phyloP scores from a whole-genome alignment of 2,329 filamentous ascomycete species.

The Cytospora piceicola region DNA sequence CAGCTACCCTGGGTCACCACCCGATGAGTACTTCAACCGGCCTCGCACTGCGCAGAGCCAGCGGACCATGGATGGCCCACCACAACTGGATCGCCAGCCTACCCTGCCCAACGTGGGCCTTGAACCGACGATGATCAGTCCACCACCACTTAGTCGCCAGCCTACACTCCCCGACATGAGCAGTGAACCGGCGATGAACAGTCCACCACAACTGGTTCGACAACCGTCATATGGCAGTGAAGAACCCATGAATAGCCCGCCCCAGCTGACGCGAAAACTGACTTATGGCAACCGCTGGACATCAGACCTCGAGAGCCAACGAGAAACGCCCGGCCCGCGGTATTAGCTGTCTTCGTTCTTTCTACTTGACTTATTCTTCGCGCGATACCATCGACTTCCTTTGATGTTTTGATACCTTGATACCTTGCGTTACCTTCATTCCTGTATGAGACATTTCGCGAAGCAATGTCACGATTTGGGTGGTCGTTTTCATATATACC shows the following conservation, averaged over 20 bases:
- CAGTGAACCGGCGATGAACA: background rate
- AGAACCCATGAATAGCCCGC: background rate
- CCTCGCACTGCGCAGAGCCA: constrained; percentile 31
- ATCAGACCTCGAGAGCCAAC: constrained; percentile 25
- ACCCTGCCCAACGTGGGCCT: background rate
- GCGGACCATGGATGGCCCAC: constrained; percentile 17
- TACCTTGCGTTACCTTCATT: constrained; percentile 20
- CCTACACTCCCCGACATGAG: background rate
- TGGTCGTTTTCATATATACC: constrained; percentile 9
- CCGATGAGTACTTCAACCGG: constrained; percentile 25
- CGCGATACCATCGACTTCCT: constrained; percentile 16
- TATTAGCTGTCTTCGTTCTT: constrained; percentile 11
- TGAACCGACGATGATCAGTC: background rate
- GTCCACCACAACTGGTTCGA: background rate
- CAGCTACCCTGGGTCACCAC: constrained; percentile 14
- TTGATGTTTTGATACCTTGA: constrained; percentile 28
- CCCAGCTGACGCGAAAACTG: constrained; percentile 11
- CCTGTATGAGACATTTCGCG: constrained; percentile 12
- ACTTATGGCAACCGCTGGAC: constrained; percentile 16
- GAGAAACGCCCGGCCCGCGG: constrained; percentile 27
- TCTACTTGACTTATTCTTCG: constrained; percentile 1
- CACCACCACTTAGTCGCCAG: background rate
- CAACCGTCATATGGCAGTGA: background rate
- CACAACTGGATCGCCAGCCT: constrained; percentile 4
- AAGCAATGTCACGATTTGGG: background rate